Base-by-base conservation (phyloP, 208 protist species). In the Acanthamoeba healyi region DNA sequence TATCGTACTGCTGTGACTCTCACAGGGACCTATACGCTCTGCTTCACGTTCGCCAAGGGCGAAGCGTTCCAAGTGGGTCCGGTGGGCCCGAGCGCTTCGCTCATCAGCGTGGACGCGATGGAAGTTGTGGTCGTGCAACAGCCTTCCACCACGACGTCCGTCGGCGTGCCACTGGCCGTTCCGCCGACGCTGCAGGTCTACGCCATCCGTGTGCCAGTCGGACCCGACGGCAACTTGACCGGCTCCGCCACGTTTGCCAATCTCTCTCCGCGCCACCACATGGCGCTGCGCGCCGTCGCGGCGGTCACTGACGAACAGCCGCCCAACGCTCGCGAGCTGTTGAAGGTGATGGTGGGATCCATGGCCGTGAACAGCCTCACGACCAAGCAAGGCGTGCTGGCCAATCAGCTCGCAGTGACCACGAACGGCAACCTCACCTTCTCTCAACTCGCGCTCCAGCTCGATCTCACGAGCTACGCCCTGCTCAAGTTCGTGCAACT, bases 391-490 rank as follows among this genome's bases (percentile, higher is more conserved):
- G 42, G 42, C 77, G 32, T 58, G 12, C 26, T 86, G 29, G 44
- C 38, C 46, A 58, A 49, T 29, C 0, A 2, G n/a, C 0, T 86
- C 44, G 77, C 77, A 0, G 12, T 58, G 26, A 58, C 77, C 14
- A 86, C 22, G 14, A 36, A 86, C 24, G 77, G 77, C 26, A 86
- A 86, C 44, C 77, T 86, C 29, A 58, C 38, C 7, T 86, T 86
- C 77, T 58, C 77, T 2, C 42, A 86, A 9, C 46, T 86, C 77
- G 24, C 42, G 5, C 42, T 86, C 7, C 1, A 58, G 24, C 32
- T 42, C 42, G 77, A 26, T 26, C 42, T 86, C 4, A 15, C 42
- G 46, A 38, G 42, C 77, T 86, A 40, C 32, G 44, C 42, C 9
- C 58, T 26, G 44, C 77, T 86, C 77, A 58, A 58, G 77, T 86